A percentile compares a stretch with the other conserved stretches of the same genome.
Conservation (phyloP, 176 grass and related monocot genomes). For the Stipa capillata region DNA sequence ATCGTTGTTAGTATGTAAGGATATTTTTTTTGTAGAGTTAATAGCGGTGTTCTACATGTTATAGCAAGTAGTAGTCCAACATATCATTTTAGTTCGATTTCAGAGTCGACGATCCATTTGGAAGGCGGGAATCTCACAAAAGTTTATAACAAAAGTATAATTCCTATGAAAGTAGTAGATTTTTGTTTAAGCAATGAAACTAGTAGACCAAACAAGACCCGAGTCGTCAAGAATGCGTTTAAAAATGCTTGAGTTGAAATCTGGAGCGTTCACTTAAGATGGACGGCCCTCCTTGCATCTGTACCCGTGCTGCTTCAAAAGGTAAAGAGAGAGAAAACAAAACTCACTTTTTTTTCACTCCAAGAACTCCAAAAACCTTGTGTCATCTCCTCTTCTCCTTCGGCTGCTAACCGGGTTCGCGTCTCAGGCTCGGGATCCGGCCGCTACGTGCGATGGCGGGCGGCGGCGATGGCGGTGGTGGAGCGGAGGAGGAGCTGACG, state of each 20-base stretch:
- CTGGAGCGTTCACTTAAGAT: neutral
- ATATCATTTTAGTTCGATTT: no score
- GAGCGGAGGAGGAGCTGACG: conserved; percentile 65
- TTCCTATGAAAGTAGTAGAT: no score
- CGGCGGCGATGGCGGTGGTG: conserved; percentile 7
- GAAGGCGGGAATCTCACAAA: neutral
- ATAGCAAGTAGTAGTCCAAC: no score
- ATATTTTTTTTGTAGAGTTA: no score
- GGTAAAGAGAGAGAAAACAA: neutral
- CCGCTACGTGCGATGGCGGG: conserved; percentile 22
- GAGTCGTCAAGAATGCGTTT: no score
- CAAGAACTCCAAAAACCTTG: conserved; percentile 7
- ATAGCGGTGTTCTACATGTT: neutral
- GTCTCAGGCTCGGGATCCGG: conserved; percentile 25
- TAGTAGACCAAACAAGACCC: no score
- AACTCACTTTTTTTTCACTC: no score
- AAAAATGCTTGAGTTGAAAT: neutral
- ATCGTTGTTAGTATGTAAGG: neutral
- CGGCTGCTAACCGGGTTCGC: neutral
- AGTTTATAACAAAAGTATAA: no score
- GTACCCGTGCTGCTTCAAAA: neutral
- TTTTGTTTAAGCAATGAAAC: no score
- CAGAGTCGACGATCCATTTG: no score
- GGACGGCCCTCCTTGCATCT: neutral
- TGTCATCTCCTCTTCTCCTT: neutral